phyloP scores from a whole-genome alignment of 257 asterid genomes.

The Thymus mandschuricus region DNA sequence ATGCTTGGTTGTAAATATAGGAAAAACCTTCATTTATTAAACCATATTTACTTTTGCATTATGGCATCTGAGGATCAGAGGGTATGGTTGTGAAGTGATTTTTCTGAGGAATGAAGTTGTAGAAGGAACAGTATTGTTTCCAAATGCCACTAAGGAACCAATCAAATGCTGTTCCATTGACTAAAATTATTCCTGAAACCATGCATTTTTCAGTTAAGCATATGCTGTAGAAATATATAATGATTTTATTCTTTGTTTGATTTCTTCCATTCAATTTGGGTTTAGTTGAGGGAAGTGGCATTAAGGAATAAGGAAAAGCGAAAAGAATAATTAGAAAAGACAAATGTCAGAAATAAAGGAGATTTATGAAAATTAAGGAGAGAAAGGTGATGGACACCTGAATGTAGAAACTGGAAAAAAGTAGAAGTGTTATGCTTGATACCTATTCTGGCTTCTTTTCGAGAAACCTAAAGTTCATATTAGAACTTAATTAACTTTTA shows the following conservation, averaged over 20 bases:
- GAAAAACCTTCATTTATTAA: background rate
- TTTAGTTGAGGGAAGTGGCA: background rate
- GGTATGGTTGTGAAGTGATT: background rate
- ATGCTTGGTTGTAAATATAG: background rate
- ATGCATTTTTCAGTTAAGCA: background rate
- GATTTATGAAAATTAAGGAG: background rate
- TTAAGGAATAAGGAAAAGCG: constrained; percentile 6
- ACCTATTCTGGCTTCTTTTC: too few species aligned
- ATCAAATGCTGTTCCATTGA: background rate
- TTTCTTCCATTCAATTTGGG: background rate
- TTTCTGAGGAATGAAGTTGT: background rate
- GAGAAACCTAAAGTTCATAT: background rate
- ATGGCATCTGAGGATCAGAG: constrained; percentile 11
- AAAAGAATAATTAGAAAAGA: background rate
- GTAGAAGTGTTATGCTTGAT: background rate
- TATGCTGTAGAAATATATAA: background rate
- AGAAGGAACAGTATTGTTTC: constrained; percentile 9
- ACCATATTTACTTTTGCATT: background rate
- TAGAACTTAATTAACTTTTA: background rate
- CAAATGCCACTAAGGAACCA: background rate
- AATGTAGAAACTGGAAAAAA: background rate
- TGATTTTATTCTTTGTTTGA: background rate
- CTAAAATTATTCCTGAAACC: background rate
- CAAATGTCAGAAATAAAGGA: background rate
- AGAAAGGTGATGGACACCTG: background rate